Percentiles rank a stretch among this genome's conserved stretches.
Conservation (phyloP, 225 moss, liverwort and hornwort species). For the Sphagnum tenellum region DNA sequence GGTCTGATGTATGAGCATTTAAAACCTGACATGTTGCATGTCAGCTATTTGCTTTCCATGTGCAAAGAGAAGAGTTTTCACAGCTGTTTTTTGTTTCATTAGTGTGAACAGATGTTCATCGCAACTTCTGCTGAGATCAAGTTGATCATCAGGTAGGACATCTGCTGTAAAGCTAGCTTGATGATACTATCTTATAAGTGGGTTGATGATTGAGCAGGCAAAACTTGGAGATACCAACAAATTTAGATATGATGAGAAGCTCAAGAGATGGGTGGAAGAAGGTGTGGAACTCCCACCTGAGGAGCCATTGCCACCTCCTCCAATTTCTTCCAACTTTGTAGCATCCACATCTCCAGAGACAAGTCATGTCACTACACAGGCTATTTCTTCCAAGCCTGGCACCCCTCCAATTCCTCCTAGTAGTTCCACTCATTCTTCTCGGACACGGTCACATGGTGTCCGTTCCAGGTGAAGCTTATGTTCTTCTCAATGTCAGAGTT, state of each 20-base stretch:
- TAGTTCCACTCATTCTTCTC: slow-evolving; percentile 69
- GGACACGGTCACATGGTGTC: slow-evolving; percentile 72
- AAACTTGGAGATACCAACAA: slow-evolving; percentile 85
- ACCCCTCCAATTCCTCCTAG: slow-evolving; percentile 88
- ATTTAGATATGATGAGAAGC: slow-evolving; percentile 81
- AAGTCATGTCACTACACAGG: slow-evolving; percentile 24
- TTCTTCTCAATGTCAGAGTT: background rate
- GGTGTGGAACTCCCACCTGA: slow-evolving; percentile 64
- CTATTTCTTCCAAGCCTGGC: slow-evolving; percentile 47
- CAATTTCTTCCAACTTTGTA: slow-evolving; percentile 46
- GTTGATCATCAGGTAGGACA: no score
- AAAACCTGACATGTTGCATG: background rate
- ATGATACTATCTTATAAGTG: no score
- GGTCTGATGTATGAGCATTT: slow-evolving; percentile 8
- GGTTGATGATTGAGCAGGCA: slow-evolving; percentile 32
- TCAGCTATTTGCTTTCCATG: no score
- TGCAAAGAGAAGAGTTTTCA: no score
- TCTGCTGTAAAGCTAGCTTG: no score
- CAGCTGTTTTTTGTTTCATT: no score
- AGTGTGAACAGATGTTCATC: no score
- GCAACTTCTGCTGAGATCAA: no score
- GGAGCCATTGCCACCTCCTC: slow-evolving; percentile 59
- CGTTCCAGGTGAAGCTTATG: slow-evolving; percentile 57
- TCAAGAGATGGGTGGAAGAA: slow-evolving; percentile 99
- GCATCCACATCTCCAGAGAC: slow-evolving; percentile 34